Base-by-base conservation (phyloP, 1,284 basidiomycete species). In the Fomitopsis betulina region DNA sequence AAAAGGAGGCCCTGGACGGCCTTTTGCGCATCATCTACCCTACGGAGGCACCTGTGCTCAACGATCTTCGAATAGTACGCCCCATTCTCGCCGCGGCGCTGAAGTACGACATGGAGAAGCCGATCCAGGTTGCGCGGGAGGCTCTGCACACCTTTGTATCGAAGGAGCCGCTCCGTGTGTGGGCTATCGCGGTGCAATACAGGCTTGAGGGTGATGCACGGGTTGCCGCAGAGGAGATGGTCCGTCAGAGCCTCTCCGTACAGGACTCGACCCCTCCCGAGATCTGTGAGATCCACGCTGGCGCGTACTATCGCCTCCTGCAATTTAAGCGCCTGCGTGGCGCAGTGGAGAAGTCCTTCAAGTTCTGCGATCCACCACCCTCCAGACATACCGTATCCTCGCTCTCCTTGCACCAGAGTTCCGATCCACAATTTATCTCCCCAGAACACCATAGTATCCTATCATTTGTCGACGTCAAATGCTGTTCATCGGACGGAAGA, bases 21-120 rank as follows among this genome's bases (percentile, higher is more conserved):
- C 70, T 79, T 40, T 65, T 79, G 53, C 68, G 70, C 25, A 67
- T 75, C 57, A 6, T 43, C 37, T 50, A 59, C 23, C 33, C 42
- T 4, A 23, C 12, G 40, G 27, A 43, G 13, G 49, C 30, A 15
- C 49, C 49, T 5, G 5, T 13, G 1, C 49, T 51, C 7, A 32
- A 35, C 32, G n/a, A 51, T 4, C 49, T 51, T 7, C 19, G 15
- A 35, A 49, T 9, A n/a, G 8, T 49, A 6, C 27, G 27, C n/a
- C 8, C 32, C 1, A 17, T 51, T 17, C n/a, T 51, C n/a, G 49
- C 32, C 2, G 49, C 49, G 3, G 49, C 49, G 7, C 32, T 35
- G 32, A 51, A 51, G 19, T 51, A n/a, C 19, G 49, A 51, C 32
- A 37, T 51, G 49, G 49, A 51, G 32, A 35, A 51, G 19, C 9